phyloP scores from a whole-genome alignment of 768 basidiomycete genomes.

The Pleurotus eryngii region DNA sequence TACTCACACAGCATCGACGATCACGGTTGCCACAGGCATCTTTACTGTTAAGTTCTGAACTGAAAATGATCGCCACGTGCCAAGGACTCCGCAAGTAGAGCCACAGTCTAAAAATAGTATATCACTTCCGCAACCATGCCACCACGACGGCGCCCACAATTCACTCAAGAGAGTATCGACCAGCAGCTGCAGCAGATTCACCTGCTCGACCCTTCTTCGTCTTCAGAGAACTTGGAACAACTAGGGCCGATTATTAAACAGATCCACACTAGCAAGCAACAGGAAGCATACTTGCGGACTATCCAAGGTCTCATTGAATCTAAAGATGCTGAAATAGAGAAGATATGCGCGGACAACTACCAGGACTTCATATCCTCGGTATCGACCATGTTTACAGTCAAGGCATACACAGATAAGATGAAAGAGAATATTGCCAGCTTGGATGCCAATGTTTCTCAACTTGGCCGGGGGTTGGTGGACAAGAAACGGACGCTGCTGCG shows the following conservation, averaged over 20 bases:
- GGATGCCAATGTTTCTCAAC: conserved; percentile 83
- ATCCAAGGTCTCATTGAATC: conserved; percentile 86
- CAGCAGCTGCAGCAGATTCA: conserved; percentile 91
- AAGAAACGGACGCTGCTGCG: conserved; percentile 91
- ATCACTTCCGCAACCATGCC: conserved; percentile 48
- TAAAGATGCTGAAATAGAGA: conserved; percentile 95
- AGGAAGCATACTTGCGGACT: conserved; percentile 85
- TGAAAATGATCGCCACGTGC: not conserved
- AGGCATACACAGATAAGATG: conserved; percentile 93
- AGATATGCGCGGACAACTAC: conserved; percentile 94
- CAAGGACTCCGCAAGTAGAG: not conserved
- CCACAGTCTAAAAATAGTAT: conserved; percentile 16
- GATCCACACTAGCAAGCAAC: conserved; percentile 82
- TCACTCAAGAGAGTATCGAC: conserved; percentile 83
- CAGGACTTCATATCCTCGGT: conserved; percentile 98
- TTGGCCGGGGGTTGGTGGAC: conserved; percentile 84
- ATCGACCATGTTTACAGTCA: conserved; percentile 92
- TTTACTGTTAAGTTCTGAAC: too few species aligned
- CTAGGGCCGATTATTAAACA: conserved; percentile 94
- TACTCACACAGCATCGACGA: conserved; percentile 42
- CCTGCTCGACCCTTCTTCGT: conserved; percentile 81
- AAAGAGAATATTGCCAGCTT: conserved; percentile 88
- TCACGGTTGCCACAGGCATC: conserved; percentile 5
- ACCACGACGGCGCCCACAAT: conserved; percentile 70
- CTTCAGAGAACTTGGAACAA: conserved; percentile 93